Percentiles rank a stretch among this genome's conserved stretches.
Evolutionary conservation across 306 rosid genomes (phyloP).

Genomic region (Arachis stenosperma): DNA sequence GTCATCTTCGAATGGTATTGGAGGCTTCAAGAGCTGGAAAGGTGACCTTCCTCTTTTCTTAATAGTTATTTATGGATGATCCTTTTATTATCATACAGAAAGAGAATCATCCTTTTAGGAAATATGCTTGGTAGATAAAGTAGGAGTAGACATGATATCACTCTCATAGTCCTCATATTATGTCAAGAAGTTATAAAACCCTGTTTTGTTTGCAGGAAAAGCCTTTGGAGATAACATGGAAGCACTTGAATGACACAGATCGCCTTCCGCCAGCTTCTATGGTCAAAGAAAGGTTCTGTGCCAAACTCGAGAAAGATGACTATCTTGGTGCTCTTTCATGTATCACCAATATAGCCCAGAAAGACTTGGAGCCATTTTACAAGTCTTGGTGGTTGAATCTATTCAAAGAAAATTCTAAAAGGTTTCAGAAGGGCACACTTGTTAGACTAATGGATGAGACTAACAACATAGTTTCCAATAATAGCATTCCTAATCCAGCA

Average conservation of each 20-base stretch:
- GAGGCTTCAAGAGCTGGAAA: slow-evolving; percentile 77
- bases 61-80: slow-evolving; percentile 11
- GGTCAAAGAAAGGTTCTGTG: slow-evolving; percentile 67
- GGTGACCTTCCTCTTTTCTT: slow-evolving; percentile 51
- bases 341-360: slow-evolving; percentile 41
- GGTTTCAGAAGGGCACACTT: slow-evolving; percentile 59
- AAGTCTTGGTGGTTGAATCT: slow-evolving; percentile 68
- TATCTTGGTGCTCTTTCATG: slow-evolving; percentile 59
- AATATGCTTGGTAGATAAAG: not conserved
- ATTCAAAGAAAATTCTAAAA: slow-evolving; percentile 51
- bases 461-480: slow-evolving; percentile 44
- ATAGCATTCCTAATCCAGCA: slow-evolving; percentile 45
- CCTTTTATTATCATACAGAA: not conserved
- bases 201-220: slow-evolving; percentile 61
- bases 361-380: slow-evolving; percentile 64
- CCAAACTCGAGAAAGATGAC: slow-evolving; percentile 64
- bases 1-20: slow-evolving; percentile 83
- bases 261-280: slow-evolving; percentile 60
- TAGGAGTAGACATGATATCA: slow-evolving; percentile 10
- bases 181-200: slow-evolving; percentile 25
- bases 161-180: slow-evolving; percentile 26
- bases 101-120: slow-evolving; percentile 11
- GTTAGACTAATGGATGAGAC: slow-evolving; percentile 55
- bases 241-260: slow-evolving; percentile 57
- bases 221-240: slow-evolving; percentile 75